These are phyloP conservation scores for Misopates orontium DNA, from an alignment of 257 asterid species.

Conservation along the genomic window DNA sequence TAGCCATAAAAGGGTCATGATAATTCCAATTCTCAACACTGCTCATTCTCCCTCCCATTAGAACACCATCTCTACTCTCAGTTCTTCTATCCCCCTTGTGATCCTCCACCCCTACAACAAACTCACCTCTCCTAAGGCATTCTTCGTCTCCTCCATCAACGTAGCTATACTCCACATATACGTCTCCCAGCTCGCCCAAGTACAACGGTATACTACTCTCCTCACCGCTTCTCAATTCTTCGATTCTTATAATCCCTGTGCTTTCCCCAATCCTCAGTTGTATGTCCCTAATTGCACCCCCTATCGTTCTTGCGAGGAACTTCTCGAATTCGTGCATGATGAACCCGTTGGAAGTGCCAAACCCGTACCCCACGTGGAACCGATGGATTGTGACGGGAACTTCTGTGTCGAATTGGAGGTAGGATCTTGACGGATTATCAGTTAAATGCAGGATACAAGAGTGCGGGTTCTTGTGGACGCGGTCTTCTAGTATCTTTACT, in stretches of 20 bases:
- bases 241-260: constrained; percentile 52
- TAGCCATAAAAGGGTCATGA: constrained; percentile 88
- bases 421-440: constrained; percentile 59
- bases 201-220: constrained; percentile 72
- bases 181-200: constrained; percentile 40
- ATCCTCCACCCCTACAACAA: constrained; percentile 46
- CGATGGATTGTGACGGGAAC: constrained; percentile 47
- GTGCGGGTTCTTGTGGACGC: constrained; percentile 67
- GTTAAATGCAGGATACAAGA: constrained; percentile 72
- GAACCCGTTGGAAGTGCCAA: constrained; percentile 59
- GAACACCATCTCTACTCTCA: constrained; percentile 34
- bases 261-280: constrained; percentile 64
- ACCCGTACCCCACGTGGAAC: constrained; percentile 70
- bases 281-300: constrained; percentile 68
- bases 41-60: constrained; percentile 61
- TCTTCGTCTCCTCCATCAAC: constrained; percentile 60
- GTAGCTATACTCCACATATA: constrained; percentile 70
- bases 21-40: constrained; percentile 80
- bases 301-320: constrained; percentile 65
- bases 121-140: constrained; percentile 52
- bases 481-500: constrained; percentile 68
- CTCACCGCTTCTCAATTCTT: constrained; percentile 80
- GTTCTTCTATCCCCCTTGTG: constrained; percentile 35
- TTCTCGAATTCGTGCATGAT: constrained; percentile 83
- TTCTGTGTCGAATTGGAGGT: constrained; percentile 51